These are phyloP conservation scores for Rosa persica DNA, from an alignment of 306 rosid species.

Conservation along the genomic window DNA sequence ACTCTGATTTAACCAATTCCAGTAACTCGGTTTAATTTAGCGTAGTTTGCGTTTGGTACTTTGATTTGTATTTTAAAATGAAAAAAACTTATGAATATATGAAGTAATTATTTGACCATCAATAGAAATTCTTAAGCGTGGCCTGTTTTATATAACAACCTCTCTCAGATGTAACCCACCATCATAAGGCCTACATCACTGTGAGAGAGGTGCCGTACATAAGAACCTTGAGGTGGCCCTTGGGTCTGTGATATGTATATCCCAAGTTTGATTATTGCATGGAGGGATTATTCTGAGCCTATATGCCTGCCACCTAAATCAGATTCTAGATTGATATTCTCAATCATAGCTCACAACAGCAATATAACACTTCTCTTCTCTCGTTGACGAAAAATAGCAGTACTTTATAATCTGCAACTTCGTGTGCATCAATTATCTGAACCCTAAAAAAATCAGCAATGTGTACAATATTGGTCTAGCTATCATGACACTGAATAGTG, in stretches of 20 bases:
- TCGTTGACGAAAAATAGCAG: background rate
- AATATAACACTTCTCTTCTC: background rate
- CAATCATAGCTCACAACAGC: background rate
- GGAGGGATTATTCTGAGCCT: background rate
- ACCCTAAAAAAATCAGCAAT: background rate
- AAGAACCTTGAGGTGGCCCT: background rate
- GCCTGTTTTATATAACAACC: too few species aligned
- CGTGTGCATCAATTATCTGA: constrained; percentile 2
- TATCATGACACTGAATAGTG: background rate
- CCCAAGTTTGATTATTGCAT: background rate
- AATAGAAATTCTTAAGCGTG: too few species aligned
- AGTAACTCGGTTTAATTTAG: too few species aligned
- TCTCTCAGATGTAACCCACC: too few species aligned
- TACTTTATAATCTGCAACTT: background rate
- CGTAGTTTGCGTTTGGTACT: too few species aligned
- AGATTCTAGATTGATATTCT: background rate
- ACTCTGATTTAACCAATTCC: too few species aligned
- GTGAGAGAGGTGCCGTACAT: background rate
- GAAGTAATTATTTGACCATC: too few species aligned
- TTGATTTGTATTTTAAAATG: too few species aligned
- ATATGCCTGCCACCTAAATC: background rate
- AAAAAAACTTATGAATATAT: too few species aligned
- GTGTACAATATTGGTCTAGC: background rate
- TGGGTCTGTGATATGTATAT: background rate
- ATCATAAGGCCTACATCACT: background rate